Percentiles rank a stretch among this genome's conserved stretches.
phyloP scores from a whole-genome alignment of 1,284 basidiomycete genomes.

The Cutaneotrichosporon mucoides region DNA sequence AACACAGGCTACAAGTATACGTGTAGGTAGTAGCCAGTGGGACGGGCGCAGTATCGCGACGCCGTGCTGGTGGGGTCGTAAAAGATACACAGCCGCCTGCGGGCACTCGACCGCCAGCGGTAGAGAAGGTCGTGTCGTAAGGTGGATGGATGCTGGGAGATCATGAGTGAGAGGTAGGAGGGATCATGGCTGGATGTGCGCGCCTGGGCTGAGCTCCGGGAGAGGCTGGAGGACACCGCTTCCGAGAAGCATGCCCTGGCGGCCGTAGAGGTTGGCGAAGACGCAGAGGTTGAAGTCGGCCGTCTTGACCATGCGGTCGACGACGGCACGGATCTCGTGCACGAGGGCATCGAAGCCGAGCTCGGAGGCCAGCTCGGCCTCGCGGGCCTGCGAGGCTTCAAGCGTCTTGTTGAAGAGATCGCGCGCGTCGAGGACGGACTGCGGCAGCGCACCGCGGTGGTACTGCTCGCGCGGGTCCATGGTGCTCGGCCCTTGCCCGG shows the following conservation, averaged over 20 bases:
- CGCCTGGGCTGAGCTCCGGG: conserved; percentile 13
- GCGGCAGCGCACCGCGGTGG: conserved; percentile 16
- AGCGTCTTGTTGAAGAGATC: conserved; percentile 8
- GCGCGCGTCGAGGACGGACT: conserved; percentile 11
- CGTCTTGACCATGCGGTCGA: conserved; percentile 51
- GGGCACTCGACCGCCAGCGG: no score
- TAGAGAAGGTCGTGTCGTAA: no score
- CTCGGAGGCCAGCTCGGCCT: conserved; percentile 11
- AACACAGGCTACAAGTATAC: no score
- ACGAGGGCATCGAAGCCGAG: conserved; percentile 17
- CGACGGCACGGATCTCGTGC: conserved; percentile 50
- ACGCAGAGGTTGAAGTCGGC: conserved; percentile 43
- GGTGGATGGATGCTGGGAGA: no score
- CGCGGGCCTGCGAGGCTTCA: neutral
- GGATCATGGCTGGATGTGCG: no score
- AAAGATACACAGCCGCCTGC: no score
- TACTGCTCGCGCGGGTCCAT: conserved; percentile 18
- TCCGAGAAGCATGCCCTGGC: conserved; percentile 20
- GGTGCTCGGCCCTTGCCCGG: conserved; percentile 16
- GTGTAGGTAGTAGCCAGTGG: no score
- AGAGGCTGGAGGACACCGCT: conserved; percentile 15
- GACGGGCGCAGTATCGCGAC: no score
- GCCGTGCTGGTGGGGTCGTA: no score
- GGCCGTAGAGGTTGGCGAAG: conserved; percentile 20
- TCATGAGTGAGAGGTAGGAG: no score